Evolutionary conservation across 345 rosid species (phyloP).

Genomic region (Syzygium aromaticum): DNA sequence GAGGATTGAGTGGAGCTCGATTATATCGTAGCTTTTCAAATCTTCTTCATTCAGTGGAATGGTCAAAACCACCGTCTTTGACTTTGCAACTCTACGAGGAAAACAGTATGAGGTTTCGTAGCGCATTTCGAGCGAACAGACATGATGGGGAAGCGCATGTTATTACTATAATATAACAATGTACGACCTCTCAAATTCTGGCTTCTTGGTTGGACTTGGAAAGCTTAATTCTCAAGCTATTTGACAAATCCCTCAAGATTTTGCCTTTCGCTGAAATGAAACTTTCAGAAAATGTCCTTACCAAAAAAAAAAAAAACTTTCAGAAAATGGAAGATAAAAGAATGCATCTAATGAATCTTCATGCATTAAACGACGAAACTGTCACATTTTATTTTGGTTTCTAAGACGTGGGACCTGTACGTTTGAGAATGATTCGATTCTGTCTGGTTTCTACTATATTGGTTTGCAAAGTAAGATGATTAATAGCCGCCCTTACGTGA

Average conservation of each 20-base stretch:
- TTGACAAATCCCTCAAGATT: not conserved
- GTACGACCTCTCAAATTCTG: not conserved
- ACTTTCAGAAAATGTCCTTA: not conserved
- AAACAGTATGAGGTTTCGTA: not conserved
- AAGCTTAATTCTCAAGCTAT: not conserved
- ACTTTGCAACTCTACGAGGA: not conserved
- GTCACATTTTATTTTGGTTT: not conserved
- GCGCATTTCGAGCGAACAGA: not conserved
- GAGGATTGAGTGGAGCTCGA: not conserved
- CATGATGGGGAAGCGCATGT: not conserved
- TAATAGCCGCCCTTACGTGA: not conserved
- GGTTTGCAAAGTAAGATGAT: not conserved
- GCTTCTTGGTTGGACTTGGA: not conserved
- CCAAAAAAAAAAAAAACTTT: too few relatives aligned
- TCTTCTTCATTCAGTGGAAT: not conserved
- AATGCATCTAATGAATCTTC: not conserved
- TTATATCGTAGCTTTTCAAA: not conserved
- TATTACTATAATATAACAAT: not conserved
- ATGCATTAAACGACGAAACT: not conserved
- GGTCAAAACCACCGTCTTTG: not conserved
- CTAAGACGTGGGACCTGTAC: not conserved
- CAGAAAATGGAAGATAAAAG: not conserved
- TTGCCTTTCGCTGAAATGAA: not conserved
- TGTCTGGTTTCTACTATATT: not conserved
- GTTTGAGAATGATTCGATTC: not conserved